Conservation (phyloP, 768 basidiomycete genomes). For the Pluteus cervinus region DNA sequence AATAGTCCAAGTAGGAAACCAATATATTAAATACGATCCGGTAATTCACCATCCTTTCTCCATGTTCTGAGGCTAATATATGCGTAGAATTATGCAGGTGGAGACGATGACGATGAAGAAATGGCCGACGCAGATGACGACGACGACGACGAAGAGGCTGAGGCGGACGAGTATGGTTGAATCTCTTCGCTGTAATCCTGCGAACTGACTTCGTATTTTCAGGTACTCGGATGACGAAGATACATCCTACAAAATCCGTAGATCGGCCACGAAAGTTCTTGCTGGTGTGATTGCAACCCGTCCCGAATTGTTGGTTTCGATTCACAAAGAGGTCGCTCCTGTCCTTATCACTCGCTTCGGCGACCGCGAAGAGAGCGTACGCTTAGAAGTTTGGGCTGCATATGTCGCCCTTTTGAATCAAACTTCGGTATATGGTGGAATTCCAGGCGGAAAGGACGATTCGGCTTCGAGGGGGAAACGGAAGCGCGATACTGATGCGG, state of each 20-base stretch:
- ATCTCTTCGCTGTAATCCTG: constrained; percentile 2
- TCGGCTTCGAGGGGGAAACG: constrained; percentile 55
- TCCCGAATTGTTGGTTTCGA: constrained; percentile 72
- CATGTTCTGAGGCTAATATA: constrained; percentile 3
- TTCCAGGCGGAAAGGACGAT: constrained; percentile 47
- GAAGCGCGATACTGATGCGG: constrained; percentile 76
- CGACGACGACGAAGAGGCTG: constrained; percentile 77
- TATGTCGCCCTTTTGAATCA: constrained; percentile 80
- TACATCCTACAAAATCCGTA: constrained; percentile 94
- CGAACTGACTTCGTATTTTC: constrained; percentile 8
- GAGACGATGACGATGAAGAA: constrained; percentile 44
- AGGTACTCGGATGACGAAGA: constrained; percentile 99
- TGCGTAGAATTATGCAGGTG: constrained; percentile 45
- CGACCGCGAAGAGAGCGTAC: constrained; percentile 93
- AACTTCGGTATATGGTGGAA: constrained; percentile 72
- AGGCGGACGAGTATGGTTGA: constrained; percentile 69
- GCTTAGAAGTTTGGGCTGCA: constrained; percentile 87
- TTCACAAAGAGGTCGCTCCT: constrained; percentile 84
- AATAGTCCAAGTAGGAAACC: constrained; percentile 65
- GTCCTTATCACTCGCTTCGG: constrained; percentile 86
- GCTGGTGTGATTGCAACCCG: constrained; percentile 83
- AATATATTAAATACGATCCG: constrained; percentile 90
- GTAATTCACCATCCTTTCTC: constrained; percentile 37
- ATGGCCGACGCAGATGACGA: constrained; percentile 69
- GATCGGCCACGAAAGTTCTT: constrained; percentile 88